phyloP scores from a whole-genome alignment of 139 green algal genomes.

The Tetraselmis striata region DNA sequence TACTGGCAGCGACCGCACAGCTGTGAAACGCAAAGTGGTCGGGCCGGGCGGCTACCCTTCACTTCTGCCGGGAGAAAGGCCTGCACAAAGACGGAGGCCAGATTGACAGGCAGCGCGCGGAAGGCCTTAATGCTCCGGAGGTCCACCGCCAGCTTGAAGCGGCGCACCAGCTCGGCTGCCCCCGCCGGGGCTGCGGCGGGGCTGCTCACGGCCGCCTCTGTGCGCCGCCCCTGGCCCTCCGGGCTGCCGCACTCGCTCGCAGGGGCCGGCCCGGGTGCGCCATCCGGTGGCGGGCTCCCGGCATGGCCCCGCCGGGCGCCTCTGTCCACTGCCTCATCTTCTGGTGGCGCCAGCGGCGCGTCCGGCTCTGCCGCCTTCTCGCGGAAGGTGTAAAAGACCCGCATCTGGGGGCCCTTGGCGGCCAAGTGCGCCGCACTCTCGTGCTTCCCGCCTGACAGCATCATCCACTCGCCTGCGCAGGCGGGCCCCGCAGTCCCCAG shows the following conservation, averaged over 20 bases:
- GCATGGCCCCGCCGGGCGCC: too few relatives aligned
- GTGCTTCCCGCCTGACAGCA: constrained; percentile 20
- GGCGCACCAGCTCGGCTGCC: constrained; percentile 25
- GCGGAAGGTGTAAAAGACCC: constrained; percentile 16
- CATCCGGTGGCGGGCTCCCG: too few relatives aligned
- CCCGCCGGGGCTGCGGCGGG: neutral
- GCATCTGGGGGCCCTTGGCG: constrained; percentile 16
- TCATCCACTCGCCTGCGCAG: constrained; percentile 30
- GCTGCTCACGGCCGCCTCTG: neutral
- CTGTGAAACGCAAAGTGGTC: too few relatives aligned
- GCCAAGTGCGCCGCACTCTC: neutral
- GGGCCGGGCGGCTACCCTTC: too few relatives aligned
- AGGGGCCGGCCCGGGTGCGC: too few relatives aligned
- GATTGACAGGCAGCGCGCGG: constrained; percentile 36
- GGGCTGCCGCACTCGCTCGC: too few relatives aligned
- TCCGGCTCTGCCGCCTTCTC: constrained; percentile 15
- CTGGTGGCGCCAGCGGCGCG: neutral
- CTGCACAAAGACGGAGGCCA: constrained; percentile 30
- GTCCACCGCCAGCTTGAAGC: constrained; percentile 39
- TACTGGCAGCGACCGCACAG: too few relatives aligned
- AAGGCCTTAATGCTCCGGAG: constrained; percentile 38
- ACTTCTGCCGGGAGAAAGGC: constrained; percentile 34
- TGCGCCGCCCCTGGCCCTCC: neutral
- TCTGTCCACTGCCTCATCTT: neutral
- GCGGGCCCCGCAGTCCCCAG: too few relatives aligned